These are phyloP conservation scores for Coemansia sp. DNA, from an alignment of 192 early-diverging fungal species.

Conservation along the genomic window DNA sequence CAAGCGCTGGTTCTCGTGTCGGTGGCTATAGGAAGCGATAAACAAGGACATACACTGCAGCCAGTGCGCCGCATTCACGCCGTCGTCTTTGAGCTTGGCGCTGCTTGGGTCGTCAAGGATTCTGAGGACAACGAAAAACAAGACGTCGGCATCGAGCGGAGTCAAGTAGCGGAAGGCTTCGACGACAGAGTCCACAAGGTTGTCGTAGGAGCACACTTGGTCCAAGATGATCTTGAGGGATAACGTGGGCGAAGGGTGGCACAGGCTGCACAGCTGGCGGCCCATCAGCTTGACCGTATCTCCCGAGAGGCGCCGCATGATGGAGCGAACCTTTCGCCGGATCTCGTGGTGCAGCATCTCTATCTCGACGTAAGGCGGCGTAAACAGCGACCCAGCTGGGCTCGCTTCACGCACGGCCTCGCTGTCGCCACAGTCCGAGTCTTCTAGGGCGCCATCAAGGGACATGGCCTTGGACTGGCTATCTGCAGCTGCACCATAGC, in stretches of 20 bases:
- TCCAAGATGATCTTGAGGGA: constrained; percentile 46
- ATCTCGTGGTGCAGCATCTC: constrained; percentile 26
- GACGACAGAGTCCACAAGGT: constrained; percentile 48
- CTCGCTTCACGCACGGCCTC: not conserved
- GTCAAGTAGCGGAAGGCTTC: constrained; percentile 54
- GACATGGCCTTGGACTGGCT: constrained; percentile 33
- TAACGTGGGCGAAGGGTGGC: constrained; percentile 43
- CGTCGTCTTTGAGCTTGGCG: constrained; percentile 41
- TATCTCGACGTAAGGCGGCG: constrained; percentile 26
- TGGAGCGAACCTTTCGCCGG: constrained; percentile 47
- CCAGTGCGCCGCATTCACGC: constrained; percentile 48
- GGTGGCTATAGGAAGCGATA: constrained; percentile 38
- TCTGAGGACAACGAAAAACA: constrained; percentile 45
- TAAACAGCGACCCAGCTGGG: not conserved
- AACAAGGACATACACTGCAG: constrained; percentile 51
- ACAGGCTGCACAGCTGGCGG: constrained; percentile 43
- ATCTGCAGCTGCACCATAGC: not conserved
- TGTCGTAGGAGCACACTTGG: constrained; percentile 55
- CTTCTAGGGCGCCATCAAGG: constrained; percentile 43
- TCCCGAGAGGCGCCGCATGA: constrained; percentile 52
- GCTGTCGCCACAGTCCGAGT: constrained; percentile 10
- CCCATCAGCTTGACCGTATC: constrained; percentile 51
- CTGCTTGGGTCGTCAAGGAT: constrained; percentile 31
- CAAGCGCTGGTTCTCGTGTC: constrained; percentile 39
- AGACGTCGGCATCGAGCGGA: constrained; percentile 38